Evolutionary conservation across 1,284 basidiomycete genomes (phyloP).

Genomic region (Marasmius sp.): DNA sequence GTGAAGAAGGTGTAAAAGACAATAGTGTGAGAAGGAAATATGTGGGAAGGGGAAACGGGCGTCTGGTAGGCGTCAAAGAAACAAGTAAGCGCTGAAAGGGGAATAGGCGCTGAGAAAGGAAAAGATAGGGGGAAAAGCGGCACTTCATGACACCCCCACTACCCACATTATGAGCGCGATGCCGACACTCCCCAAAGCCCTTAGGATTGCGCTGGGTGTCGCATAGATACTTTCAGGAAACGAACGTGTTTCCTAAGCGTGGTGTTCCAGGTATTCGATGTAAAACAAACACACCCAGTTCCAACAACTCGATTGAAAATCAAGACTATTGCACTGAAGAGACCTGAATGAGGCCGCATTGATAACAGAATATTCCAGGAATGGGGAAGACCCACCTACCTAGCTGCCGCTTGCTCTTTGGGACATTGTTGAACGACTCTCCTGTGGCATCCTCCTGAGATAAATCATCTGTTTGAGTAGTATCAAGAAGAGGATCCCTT

Average conservation of each 20-base stretch:
- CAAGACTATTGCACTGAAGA: conserved; percentile 62
- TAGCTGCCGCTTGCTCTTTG: conserved; percentile 40
- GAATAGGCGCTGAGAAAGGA: no score
- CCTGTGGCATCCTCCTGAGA: conserved; percentile 15
- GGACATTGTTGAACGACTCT: conserved; percentile 42
- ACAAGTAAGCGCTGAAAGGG: no score
- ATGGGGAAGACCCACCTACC: conserved; percentile 31
- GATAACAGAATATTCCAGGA: conserved; percentile 1
- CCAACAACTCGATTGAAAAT: conserved; percentile 79
- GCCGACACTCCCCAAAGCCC: conserved; percentile 63
- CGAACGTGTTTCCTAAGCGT: neutral
- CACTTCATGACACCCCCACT: no score
- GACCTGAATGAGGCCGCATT: conserved; percentile 29
- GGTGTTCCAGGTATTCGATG: neutral
- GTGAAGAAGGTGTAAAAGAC: no score
- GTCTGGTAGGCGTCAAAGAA: no score
- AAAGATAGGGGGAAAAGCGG: no score
- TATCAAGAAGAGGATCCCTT: neutral
- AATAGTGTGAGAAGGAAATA: no score
- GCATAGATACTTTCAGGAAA: conserved; percentile 63
- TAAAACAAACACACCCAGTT: conserved; percentile 51
- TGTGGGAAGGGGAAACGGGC: no score
- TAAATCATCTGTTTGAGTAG: neutral
- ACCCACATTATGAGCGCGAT: conserved; percentile 70
- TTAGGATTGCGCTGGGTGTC: conserved; percentile 68